Evolutionary conservation across 163 green algal genomes (phyloP), one percentile per base, ranked within the genome.

Genomic region (Chlorella variabilis): DNA sequence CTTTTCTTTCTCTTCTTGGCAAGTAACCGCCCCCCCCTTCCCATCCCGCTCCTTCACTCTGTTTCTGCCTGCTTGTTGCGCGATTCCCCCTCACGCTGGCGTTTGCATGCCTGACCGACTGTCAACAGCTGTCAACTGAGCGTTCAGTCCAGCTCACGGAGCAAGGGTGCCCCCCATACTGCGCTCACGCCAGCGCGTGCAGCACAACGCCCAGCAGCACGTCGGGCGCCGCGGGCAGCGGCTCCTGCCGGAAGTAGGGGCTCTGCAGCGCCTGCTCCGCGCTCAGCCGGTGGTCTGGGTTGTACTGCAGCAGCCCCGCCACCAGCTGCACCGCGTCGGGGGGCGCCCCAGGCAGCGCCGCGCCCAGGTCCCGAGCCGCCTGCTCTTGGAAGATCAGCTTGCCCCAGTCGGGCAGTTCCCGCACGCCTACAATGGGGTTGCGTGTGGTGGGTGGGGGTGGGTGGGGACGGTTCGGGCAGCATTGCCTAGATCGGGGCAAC

Each of bases 321-420:
- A 84, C n/a, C 39, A 88, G 73, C 54, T 83, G 34, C 31, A 74
- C 31, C 2, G 78, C 84, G 2, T 51, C 61, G 25, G 78, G 61
- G 1, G 49, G n/a, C 3, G 51, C 51, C 15, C 31, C 68, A 7
- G 58, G 56, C 51, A 86, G 68, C 33, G 45, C 51, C 2, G 42
- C 39, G 4, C 31, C 67, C 58, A 75, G 33, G 51, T 61, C 29
- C n/a, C 56, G 29, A 36, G 67, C 23, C 3, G 81, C 33, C n/a
- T 56, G 21, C 45, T 61, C 36, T 15, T 21, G 25, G 41, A 89
- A 89, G 8, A 74, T 39, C 9, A 89, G 77, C 65, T 86, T 86
- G n/a, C 85, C 81, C 76, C 76, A 86, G 75, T 89, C 85, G 18
- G 85, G 81, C 39, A 86, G 66, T 5, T 78, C 49, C 9, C 42